Base-by-base conservation (phyloP, 2,329 filamentous ascomycete genomes). In the Hansfordia pulvinata region DNA sequence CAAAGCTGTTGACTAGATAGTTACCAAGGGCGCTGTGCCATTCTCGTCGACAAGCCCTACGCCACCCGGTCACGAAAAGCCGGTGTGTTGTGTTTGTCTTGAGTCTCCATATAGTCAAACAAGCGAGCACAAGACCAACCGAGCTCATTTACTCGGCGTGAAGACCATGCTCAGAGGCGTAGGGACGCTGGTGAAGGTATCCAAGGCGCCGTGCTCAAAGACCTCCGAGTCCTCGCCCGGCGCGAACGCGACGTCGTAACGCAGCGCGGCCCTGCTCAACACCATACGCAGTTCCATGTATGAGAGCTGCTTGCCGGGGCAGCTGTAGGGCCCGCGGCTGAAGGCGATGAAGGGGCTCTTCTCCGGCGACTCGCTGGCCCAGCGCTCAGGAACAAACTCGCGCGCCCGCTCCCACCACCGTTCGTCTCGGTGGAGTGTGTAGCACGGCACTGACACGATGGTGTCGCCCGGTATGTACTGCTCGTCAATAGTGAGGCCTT, bases 401-500 rank as follows among this genome's bases (percentile, higher is more conserved):
- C 17, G 14, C 10, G 15, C 14, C 17, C 22, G 18, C 15, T 16
- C 9, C 14, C 19, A 22, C 13, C 22, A 28, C 17, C 26, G n/a
- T 16, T 19, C 5, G 15, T 28, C 26, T 6, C 36, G 26, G 11
- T 46, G 41, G n/a, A 47, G 30, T 2, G 16, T 14, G 7, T 16
- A 14, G 9, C 14, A 10, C 4, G 23, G 23, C 4, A 24, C 23
- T 10, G 17, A 16, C 4, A 24, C 40, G 21, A 41, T 42, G 4
- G 33, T 35, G 23, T 47, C 27, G 4, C 49, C 50, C 0, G 50
- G 50, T n/a, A 54, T 48, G 25, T 33, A 37, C 4, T 39, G 32
- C 23, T 47, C 47, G 22, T 50, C 48, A 9, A 53, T 31, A 10
- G 34, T 35, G 1, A 53, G 21, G 4, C 51, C 50, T 18, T 46